These are phyloP conservation scores for Calocybe gambosa DNA, from an alignment of 1,284 basidiomycete species.

Conservation along the genomic window DNA sequence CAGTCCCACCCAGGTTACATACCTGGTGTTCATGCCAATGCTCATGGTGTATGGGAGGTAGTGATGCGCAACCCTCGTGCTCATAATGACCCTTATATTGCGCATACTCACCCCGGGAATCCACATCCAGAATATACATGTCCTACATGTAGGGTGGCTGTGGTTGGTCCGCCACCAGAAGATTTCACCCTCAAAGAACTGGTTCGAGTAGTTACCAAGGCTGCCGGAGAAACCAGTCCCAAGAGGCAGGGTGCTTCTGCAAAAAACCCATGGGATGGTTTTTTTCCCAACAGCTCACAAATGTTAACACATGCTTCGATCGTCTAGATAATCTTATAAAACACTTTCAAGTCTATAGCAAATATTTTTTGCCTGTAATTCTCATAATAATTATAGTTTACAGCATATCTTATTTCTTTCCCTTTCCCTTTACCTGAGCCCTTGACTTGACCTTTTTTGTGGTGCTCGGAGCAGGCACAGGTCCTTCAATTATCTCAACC, in stretches of 20 bases:
- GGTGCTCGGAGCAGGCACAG: conserved; percentile 23
- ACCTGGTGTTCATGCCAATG: conserved; percentile 20
- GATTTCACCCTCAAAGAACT: conserved; percentile 55
- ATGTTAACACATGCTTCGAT: not conserved
- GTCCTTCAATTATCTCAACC: conserved; percentile 48
- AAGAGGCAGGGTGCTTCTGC: conserved; percentile 21
- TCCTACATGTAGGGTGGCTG: conserved; percentile 52
- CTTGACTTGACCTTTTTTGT: conserved; percentile 30
- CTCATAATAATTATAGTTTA: not conserved
- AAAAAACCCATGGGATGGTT: conserved; percentile 40
- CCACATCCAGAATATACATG: conserved; percentile 51
- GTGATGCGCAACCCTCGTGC: conserved; percentile 14
- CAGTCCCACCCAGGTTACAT: conserved; percentile 40
- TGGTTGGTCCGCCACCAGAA: conserved; percentile 47
- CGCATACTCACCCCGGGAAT: conserved; percentile 21
- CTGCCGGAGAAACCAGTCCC: conserved; percentile 41
- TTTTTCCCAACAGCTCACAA: conserved; percentile 37
- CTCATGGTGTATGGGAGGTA: conserved; percentile 16
- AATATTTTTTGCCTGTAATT: not conserved
- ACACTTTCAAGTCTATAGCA: too few species aligned
- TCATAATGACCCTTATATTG: conserved; percentile 20
- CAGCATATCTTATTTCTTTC: conserved; percentile 23
- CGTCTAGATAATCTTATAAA: too few species aligned
- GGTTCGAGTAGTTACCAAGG: conserved; percentile 39
- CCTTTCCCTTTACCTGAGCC: conserved; percentile 21